Base-by-base conservation (phyloP, 176 grass and related monocot genomes). In the Saccharum officinarum region DNA sequence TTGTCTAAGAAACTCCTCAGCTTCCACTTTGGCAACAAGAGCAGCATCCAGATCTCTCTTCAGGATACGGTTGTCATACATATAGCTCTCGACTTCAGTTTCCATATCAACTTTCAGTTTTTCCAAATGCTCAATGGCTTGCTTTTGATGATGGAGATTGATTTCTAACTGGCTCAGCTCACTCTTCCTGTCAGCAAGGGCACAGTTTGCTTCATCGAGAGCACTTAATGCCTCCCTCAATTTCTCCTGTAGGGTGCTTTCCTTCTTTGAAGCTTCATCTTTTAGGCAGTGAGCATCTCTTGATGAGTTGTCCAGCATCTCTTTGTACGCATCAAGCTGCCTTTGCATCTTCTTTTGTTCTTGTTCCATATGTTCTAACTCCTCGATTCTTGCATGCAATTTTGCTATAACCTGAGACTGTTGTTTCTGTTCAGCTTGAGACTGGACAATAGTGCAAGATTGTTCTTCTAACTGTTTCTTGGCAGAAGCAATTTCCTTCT, bases 261-360 rank as follows among this genome's bases (percentile, higher is more conserved):
- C 96, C 46, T 84, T 92, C 59, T 82, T 57, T 73, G 78, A 83
- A 86, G 81, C 67, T 77, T 89, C 82, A 67, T 85, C 91, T 86
- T 90, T 95, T 45, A 92, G 74, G 66, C 65, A 72, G 33, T 88
- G 65, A 86, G 86, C 69, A 82, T 86, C 80, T 71, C 50, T 88
- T 69, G 72, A 90, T 50, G 71, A 80, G 54, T 71, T 77, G 6
- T 84, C 86, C 39, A 92, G 77, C 92, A 89, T 91, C 82, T 83
- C 81, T 85, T 89, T 90, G 86, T 84, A 98, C 26, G 42, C 59
- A 22, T 79, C 87, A 41, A 98, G 55, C 64, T 90, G 85, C 79
- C 22, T 83, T 78, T 88, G 79, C 81, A 87, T 57, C 42, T 87
- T 78, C 40, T 61, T 40, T 8, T 88, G 78, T 33, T 95, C 94